Conservation (phyloP, 352 stramenopile genomes). For the Phytophthora sp. region DNA sequence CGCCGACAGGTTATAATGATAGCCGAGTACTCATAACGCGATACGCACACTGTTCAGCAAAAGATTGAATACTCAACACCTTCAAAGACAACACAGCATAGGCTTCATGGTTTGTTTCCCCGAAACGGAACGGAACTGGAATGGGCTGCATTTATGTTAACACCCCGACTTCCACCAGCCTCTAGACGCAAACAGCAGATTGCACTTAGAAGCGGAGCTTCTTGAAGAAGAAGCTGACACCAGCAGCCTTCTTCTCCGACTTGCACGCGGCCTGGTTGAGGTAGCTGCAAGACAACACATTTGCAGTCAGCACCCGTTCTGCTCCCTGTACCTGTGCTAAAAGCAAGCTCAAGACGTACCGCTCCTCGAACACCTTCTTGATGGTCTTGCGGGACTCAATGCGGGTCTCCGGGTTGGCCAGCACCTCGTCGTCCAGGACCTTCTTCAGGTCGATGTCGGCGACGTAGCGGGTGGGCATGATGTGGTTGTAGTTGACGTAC, state of each 20-base stretch:
- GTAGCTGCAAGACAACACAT: constrained; percentile 45
- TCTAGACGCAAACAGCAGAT: constrained; percentile 48
- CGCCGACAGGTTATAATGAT: background rate
- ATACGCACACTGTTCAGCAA: no score
- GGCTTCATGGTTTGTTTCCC: constrained; percentile 32
- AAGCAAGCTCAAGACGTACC: constrained; percentile 67
- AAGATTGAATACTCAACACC: no score
- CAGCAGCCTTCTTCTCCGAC: constrained; percentile 98
- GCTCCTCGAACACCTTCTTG: constrained; percentile 99
- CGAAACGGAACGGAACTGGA: constrained; percentile 68
- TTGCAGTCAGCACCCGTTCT: constrained; percentile 14
- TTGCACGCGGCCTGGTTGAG: constrained; percentile 96
- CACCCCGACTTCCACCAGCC: constrained; percentile 50
- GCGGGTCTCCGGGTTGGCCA: constrained; percentile 82
- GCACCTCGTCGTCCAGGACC: constrained; percentile 92
- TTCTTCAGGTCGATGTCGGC: constrained; percentile 99
- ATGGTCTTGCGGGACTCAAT: constrained; percentile 97
- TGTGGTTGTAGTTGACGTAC: constrained; percentile 99
- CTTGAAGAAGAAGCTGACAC: constrained; percentile 99
- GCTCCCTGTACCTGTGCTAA: background rate
- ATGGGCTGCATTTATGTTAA: constrained; percentile 68
- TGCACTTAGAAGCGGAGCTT: constrained; percentile 98
- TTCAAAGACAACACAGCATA: constrained; percentile 14
- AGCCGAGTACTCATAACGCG: background rate
- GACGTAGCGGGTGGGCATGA: constrained; percentile 99